Evolutionary conservation across 2,329 filamentous ascomycete genomes (phyloP).

Genomic region (Myriosclerotinia duriaeana): DNA sequence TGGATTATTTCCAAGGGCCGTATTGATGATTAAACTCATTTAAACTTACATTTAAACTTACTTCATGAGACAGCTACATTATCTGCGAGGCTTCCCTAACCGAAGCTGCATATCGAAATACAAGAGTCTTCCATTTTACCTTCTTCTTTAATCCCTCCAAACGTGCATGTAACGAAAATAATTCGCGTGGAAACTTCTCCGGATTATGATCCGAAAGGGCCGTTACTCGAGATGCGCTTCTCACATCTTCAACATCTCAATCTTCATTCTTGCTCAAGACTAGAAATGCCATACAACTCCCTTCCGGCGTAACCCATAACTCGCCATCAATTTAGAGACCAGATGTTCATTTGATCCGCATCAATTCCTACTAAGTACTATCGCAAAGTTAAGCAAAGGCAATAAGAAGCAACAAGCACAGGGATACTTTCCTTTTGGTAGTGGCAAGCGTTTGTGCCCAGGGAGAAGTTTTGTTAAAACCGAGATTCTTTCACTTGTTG

Average conservation of each 20-base stretch:
- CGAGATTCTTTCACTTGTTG: slow-evolving; percentile 43
- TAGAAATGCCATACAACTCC: slow-evolving; percentile 47
- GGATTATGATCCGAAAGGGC: slow-evolving; percentile 35
- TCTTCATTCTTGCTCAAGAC: slow-evolving; percentile 47
- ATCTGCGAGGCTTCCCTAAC: slow-evolving; percentile 47
- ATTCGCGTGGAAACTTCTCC: slow-evolving; percentile 34
- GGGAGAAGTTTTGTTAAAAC: slow-evolving; percentile 45
- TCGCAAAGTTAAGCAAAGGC: slow-evolving; percentile 27
- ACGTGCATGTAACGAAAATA: slow-evolving; percentile 42
- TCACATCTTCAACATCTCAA: slow-evolving; percentile 38
- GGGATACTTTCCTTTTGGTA: slow-evolving; percentile 45
- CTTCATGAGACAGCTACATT: slow-evolving; percentile 25
- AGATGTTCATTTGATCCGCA: slow-evolving; percentile 46
- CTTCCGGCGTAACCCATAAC: slow-evolving; percentile 46
- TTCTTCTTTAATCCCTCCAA: slow-evolving; percentile 45
- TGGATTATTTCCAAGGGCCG: not conserved
- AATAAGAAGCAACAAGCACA: slow-evolving; percentile 30
- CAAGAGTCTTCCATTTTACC: slow-evolving; percentile 47
- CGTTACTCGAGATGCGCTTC: slow-evolving; percentile 43
- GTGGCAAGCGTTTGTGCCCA: slow-evolving; percentile 45
- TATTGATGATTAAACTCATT: not conserved
- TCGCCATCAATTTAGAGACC: slow-evolving; percentile 47
- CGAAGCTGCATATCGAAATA: slow-evolving; percentile 44
- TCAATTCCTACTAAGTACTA: slow-evolving; percentile 43
- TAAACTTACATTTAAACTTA: no score